Evolutionary conservation across 2,329 filamentous ascomycete species (phyloP).

Genomic region (Furcasterigmium sp.): DNA sequence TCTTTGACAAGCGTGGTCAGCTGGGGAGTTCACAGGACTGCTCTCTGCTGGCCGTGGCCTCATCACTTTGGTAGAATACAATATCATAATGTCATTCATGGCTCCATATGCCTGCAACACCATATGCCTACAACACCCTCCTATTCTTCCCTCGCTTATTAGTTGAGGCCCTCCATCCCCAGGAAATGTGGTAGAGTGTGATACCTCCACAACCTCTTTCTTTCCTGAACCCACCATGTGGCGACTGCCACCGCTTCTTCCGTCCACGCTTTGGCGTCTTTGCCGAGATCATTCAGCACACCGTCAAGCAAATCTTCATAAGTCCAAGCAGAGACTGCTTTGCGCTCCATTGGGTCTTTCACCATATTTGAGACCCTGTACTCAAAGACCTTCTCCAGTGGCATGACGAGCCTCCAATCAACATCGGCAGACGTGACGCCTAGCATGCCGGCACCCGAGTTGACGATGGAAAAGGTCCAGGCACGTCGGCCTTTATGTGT

Average conservation of each 20-base stretch:
- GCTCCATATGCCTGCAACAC: too few relatives aligned
- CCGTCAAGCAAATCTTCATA: conserved; percentile 7
- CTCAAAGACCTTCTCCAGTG: conserved; percentile 12
- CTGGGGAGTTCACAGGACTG: too few relatives aligned
- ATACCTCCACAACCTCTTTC: neutral
- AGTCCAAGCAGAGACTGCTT: conserved; percentile 8
- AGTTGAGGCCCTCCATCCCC: too few relatives aligned
- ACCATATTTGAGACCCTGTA: conserved; percentile 13
- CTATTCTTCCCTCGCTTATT: too few relatives aligned
- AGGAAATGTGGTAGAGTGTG: too few relatives aligned
- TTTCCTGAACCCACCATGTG: conserved; percentile 14
- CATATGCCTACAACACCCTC: too few relatives aligned
- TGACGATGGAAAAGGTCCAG: conserved; percentile 53
- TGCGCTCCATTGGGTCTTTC: conserved; percentile 9
- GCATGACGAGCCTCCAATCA: conserved; percentile 13
- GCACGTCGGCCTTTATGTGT: conserved; percentile 23
- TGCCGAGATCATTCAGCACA: conserved; percentile 5
- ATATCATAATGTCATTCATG: too few relatives aligned
- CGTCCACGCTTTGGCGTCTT: conserved; percentile 12
- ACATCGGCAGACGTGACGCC: conserved; percentile 12
- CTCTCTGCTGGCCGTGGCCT: too few relatives aligned
- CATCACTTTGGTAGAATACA: too few relatives aligned
- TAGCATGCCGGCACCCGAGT: conserved; percentile 15
- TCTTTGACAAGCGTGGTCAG: too few relatives aligned
- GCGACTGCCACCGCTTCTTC: conserved; percentile 14